Evolutionary conservation across 805 yeast genomes (phyloP).

Genomic region (Candida ficus): DNA sequence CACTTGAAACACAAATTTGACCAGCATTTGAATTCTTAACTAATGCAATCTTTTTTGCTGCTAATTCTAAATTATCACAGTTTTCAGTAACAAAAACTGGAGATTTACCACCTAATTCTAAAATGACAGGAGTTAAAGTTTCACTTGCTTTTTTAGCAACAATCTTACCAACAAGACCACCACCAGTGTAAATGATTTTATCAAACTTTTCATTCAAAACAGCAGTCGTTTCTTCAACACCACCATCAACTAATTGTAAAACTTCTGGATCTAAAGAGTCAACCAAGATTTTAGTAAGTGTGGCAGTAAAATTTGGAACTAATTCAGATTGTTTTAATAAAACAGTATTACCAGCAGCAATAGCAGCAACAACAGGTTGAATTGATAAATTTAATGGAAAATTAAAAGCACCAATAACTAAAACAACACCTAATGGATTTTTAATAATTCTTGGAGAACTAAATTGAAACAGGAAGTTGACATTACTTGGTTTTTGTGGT

Average conservation of each 20-base stretch:
- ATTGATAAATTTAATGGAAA: conserved; percentile 66
- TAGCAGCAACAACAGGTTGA: conserved; percentile 68
- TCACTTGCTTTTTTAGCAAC: conserved; percentile 82
- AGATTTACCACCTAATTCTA: conserved; percentile 92
- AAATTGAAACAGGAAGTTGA: conserved; percentile 17
- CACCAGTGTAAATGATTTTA: conserved; percentile 84
- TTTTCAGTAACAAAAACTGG: conserved; percentile 67
- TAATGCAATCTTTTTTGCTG: conserved; percentile 66
- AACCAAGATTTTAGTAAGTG: conserved; percentile 51
- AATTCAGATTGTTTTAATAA: conserved; percentile 47
- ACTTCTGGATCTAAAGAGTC: conserved; percentile 51
- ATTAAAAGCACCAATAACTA: conserved; percentile 77
- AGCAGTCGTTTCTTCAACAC: conserved; percentile 53
- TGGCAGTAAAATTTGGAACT: conserved; percentile 54
- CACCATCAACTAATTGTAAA: conserved; percentile 68
- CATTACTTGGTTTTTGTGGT: conserved; percentile 32
- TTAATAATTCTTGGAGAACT: conserved; percentile 14
- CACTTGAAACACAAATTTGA: conserved; percentile 89
- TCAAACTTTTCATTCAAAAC: conserved; percentile 64
- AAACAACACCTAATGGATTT: conserved; percentile 57
- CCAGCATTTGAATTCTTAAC: conserved; percentile 80
- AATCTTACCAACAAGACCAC: conserved; percentile 66
- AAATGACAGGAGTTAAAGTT: conserved; percentile 68
- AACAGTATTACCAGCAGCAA: conserved; percentile 82
- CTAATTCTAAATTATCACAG: conserved; percentile 37